Evolutionary conservation across 352 stramenopile species (phyloP).

Genomic region (Achlya hypogyna): DNA sequence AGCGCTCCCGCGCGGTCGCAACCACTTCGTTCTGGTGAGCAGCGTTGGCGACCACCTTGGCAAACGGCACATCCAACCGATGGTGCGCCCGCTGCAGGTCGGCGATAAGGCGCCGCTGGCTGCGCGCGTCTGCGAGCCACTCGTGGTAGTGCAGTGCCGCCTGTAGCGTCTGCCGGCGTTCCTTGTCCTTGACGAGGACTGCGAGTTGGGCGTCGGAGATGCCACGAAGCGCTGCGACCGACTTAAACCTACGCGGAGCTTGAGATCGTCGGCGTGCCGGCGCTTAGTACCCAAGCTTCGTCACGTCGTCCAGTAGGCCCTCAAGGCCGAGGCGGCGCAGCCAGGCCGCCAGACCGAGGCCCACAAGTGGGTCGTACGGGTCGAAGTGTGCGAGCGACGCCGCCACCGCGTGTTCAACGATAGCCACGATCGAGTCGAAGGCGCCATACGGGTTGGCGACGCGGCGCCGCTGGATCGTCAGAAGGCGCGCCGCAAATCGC

Average conservation of each 20-base stretch:
- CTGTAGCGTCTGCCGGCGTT: not conserved
- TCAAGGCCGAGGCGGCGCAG: conserved; percentile 47
- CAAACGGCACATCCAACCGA: not conserved
- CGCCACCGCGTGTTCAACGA: conserved; percentile 31
- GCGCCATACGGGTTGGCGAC: conserved; percentile 42
- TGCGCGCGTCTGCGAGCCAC: not conserved
- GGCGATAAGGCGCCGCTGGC: not conserved
- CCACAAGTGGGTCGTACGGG: conserved; percentile 44
- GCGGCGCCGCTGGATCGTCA: conserved; percentile 40
- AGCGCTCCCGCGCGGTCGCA: conserved; percentile 25
- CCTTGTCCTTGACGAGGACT: conserved; percentile 9
- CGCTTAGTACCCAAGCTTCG: not conserved
- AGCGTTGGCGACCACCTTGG: not conserved
- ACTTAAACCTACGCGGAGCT: not conserved
- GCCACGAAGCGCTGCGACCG: not conserved
- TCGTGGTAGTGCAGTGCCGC: not conserved
- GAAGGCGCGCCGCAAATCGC: conserved; percentile 35
- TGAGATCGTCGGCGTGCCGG: not conserved
- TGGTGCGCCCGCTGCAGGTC: not conserved
- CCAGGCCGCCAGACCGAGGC: conserved; percentile 45
- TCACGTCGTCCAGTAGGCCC: conserved; percentile 27
- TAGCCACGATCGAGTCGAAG: conserved; percentile 22
- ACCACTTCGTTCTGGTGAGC: conserved; percentile 1
- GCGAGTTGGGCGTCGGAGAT: not conserved
- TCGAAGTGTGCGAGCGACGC: conserved; percentile 34